Conservation (phyloP, 2,329 filamentous ascomycete species). For the Hansfordia pulvinata region DNA sequence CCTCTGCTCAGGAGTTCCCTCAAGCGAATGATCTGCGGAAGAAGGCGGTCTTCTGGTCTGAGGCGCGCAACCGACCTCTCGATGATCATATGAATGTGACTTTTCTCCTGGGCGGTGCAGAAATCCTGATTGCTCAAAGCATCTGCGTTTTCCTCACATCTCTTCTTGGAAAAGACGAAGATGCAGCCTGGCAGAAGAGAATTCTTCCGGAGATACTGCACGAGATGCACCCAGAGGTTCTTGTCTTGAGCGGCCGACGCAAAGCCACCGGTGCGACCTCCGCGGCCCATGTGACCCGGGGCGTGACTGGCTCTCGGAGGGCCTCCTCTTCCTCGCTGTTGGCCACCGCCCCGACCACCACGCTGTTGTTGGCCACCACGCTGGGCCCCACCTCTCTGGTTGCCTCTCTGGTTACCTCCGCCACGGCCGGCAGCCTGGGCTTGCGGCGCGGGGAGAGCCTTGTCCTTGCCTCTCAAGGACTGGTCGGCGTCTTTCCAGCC, state of each 20-base stretch:
- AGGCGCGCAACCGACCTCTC: slow-evolving; percentile 86
- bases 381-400: slow-evolving; percentile 34
- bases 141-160: slow-evolving; percentile 94
- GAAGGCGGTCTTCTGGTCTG: slow-evolving; percentile 73
- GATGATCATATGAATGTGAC: slow-evolving; percentile 92
- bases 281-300: slow-evolving; percentile 79
- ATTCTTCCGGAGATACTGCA: slow-evolving; percentile 79
- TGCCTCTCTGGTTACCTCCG: slow-evolving; percentile 34
- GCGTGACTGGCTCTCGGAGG: slow-evolving; percentile 46
- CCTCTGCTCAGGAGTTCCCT: slow-evolving; percentile 76
- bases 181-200: slow-evolving; percentile 85
- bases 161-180: slow-evolving; percentile 96
- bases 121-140: slow-evolving; percentile 92
- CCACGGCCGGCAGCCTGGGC: slow-evolving; percentile 26
- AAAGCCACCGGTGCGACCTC: slow-evolving; percentile 71
- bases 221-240: slow-evolving; percentile 91
- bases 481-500: slow-evolving; percentile 93
- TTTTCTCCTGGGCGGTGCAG: slow-evolving; percentile 87
- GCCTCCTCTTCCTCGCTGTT: slow-evolving; percentile 38
- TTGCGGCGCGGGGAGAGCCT: slow-evolving; percentile 27
- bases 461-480: slow-evolving; percentile 70
- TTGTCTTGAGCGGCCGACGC: slow-evolving; percentile 88
- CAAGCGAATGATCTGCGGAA: slow-evolving; percentile 87
- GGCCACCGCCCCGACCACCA: slow-evolving; percentile 33
- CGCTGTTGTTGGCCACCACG: slow-evolving; percentile 34